Evolutionary conservation across 805 yeast genomes (phyloP).

Genomic region (Tetrapisispora pingtungensis): DNA sequence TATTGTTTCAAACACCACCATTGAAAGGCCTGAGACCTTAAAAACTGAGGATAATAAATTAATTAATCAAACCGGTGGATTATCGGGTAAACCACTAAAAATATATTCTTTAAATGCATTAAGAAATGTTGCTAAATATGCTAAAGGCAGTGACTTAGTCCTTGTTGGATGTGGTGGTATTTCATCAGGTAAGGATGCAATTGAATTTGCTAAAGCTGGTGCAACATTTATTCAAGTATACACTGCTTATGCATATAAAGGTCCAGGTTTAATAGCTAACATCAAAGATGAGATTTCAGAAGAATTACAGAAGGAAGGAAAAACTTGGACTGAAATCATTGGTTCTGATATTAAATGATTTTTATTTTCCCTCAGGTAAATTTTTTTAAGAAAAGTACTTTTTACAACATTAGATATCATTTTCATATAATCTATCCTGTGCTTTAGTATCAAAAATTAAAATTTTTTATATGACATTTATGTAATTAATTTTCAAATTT

Average conservation of each 20-base stretch:
- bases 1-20: conserved; percentile 84
- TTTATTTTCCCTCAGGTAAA: too few relatives aligned
- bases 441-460: too few relatives aligned
- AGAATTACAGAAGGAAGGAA: conserved; percentile 64
- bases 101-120: conserved; percentile 67
- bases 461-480: too few relatives aligned
- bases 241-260: conserved; percentile 85
- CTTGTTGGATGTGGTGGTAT: conserved; percentile 95
- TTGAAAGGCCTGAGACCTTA: conserved; percentile 63
- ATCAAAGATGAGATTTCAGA: conserved; percentile 27
- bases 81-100: conserved; percentile 87
- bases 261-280: conserved; percentile 70
- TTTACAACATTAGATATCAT: too few relatives aligned
- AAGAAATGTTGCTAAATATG: conserved; percentile 57
- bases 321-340: conserved; percentile 74
- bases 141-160: conserved; percentile 64
- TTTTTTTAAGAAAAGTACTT: too few relatives aligned
- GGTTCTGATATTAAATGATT: conserved; percentile 44
- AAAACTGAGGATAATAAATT: conserved; percentile 38
- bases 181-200: conserved; percentile 73
- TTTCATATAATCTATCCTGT: too few relatives aligned
- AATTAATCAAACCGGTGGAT: conserved; percentile 65
- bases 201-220: conserved; percentile 89
- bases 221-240: conserved; percentile 82
- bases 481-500: too few relatives aligned